Conservation (phyloP, 2,329 filamentous ascomycete genomes). For the Trichophyton mentagrophytes region DNA sequence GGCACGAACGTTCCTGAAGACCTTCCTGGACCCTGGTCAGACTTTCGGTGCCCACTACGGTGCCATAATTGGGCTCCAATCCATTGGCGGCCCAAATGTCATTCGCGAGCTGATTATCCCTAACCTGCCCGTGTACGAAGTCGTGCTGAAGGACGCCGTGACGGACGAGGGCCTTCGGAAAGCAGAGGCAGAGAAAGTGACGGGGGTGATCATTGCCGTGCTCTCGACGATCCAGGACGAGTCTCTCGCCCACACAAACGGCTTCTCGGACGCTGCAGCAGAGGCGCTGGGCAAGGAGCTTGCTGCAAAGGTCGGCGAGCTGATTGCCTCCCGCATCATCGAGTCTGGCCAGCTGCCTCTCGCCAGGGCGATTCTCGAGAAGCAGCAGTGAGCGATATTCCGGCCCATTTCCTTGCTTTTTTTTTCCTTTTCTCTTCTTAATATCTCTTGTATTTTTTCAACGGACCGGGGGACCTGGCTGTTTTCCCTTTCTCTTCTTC, state of each 20-base stretch:
- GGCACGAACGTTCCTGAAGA: constrained; percentile 83
- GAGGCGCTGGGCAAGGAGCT: constrained; percentile 28
- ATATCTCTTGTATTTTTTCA: no score
- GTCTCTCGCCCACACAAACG: constrained; percentile 28
- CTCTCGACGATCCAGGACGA: constrained; percentile 43
- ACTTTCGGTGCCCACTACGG: constrained; percentile 79
- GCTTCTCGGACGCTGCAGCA: constrained; percentile 25
- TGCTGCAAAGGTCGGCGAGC: constrained; percentile 29
- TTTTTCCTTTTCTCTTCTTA: not conserved
- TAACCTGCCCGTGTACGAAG: constrained; percentile 52
- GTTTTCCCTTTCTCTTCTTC: not conserved
- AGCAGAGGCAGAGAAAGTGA: constrained; percentile 48
- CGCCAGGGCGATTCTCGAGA: constrained; percentile 27
- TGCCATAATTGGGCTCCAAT: constrained; percentile 65
- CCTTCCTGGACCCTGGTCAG: constrained; percentile 76
- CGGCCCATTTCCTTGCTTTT: not conserved
- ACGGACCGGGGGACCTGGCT: not conserved
- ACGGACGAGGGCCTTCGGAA: constrained; percentile 41
- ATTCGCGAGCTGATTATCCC: constrained; percentile 53
- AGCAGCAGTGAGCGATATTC: constrained; percentile 5
- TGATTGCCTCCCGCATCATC: constrained; percentile 30
- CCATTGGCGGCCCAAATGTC: constrained; percentile 58
- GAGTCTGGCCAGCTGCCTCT: constrained; percentile 30
- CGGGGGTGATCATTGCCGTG: constrained; percentile 44
- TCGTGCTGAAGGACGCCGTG: constrained; percentile 44